These are phyloP conservation scores for Emydomyces testavorans DNA, from an alignment of 2,329 filamentous ascomycete genomes.

Conservation along the genomic window DNA sequence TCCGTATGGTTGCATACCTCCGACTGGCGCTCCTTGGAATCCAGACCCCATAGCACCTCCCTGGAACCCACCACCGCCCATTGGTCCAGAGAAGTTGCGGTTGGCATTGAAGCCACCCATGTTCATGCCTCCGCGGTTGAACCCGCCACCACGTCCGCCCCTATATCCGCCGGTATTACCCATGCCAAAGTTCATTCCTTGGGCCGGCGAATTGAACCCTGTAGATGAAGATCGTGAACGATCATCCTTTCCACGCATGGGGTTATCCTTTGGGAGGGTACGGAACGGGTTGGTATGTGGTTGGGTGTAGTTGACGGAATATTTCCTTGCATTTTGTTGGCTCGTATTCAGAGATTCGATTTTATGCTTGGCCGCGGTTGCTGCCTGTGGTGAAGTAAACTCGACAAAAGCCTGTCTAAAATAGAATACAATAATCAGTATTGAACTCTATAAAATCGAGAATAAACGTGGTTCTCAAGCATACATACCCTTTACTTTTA, in stretches of 20 bases:
- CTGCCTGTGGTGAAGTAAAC: constrained; percentile 69
- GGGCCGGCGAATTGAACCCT: constrained; percentile 33
- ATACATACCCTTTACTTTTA: constrained; percentile 83
- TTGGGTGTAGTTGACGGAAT: constrained; percentile 62
- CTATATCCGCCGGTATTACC: constrained; percentile 43
- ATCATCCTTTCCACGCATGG: constrained; percentile 54
- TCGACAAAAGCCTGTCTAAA: constrained; percentile 67
- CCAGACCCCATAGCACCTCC: constrained; percentile 33
- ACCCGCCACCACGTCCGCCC: constrained; percentile 41
- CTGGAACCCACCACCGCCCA: constrained; percentile 34
- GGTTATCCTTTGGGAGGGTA: constrained; percentile 79
- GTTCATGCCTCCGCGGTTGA: constrained; percentile 39
- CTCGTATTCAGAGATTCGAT: constrained; percentile 55
- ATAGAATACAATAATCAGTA: neutral
- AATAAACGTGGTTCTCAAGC: no score
- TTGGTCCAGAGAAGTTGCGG: constrained; percentile 39
- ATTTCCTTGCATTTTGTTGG: constrained; percentile 51
- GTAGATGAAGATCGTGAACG: constrained; percentile 43
- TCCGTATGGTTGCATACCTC: constrained; percentile 41
- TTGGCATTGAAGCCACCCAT: constrained; percentile 42
- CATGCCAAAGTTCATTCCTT: constrained; percentile 34
- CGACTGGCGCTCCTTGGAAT: constrained; percentile 38
- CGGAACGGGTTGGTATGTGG: constrained; percentile 76
- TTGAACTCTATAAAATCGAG: no score
- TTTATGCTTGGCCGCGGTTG: constrained; percentile 70